phyloP scores from a whole-genome alignment of 148 eudicot genomes.

The Salicornia ramosissima region DNA sequence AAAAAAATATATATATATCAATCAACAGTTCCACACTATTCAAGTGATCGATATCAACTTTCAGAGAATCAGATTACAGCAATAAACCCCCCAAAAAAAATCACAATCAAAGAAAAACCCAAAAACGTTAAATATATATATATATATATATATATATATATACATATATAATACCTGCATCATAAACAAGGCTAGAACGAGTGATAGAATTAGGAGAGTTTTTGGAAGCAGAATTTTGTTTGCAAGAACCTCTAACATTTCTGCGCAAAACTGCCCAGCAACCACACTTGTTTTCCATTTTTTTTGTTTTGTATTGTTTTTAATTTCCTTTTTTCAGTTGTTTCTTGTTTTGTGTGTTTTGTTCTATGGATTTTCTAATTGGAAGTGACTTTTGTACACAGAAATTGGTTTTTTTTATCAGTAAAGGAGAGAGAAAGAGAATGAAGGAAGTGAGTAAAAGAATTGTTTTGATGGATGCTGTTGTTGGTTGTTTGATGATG shows the following conservation, averaged over 20 bases:
- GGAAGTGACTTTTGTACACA: too few species aligned
- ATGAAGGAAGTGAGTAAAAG: constrained; percentile 8
- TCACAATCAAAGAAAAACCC: not conserved
- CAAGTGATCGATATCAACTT: constrained; percentile 5
- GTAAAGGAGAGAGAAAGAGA: constrained; percentile 16
- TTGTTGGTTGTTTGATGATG: constrained; percentile 31
- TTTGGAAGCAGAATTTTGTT: constrained; percentile 44
- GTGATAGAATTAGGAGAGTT: constrained; percentile 44
- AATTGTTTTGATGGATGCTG: constrained; percentile 20
- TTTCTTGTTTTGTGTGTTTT: too few species aligned
- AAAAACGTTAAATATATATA: not conserved
- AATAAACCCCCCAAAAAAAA: not conserved
- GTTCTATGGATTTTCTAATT: too few species aligned
- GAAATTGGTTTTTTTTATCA: too few species aligned
- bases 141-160: too few species aligned
- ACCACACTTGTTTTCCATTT: constrained; percentile 74
- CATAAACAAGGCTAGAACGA: constrained; percentile 81
- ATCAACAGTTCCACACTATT: too few species aligned
- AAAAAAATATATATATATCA: too few species aligned
- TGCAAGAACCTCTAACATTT: constrained; percentile 44
- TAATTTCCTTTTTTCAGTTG: too few species aligned
- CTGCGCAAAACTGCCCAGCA: constrained; percentile 71
- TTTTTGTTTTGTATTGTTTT: constrained; percentile 25
- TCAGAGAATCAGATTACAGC: not conserved
- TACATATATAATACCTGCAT: constrained; percentile 70